Evolutionary conservation across 2,329 filamentous ascomycete genomes (phyloP), one percentile per base, ranked within the genome.

Genomic region (Talaromyces funiculosus): DNA sequence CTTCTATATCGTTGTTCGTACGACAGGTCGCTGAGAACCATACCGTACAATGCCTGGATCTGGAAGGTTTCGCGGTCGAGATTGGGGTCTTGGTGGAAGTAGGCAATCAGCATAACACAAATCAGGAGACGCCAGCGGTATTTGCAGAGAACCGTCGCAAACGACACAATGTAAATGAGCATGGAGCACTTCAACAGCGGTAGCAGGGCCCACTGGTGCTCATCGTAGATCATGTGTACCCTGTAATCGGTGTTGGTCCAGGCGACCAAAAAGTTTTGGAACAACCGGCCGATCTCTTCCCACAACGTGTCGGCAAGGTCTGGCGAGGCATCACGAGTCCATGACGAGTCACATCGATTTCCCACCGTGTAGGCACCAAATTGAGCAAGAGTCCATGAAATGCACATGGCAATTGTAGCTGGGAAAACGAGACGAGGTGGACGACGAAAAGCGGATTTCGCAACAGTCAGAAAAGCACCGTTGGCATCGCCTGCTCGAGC

Each of bases 151-250:
- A 72, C 71, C 0, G 71, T 73, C 4, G 79, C 80, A 18, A 76
- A 74, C 26, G 82, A 71, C 29, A 79, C 67, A 5, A 81, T 72
- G 63, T 81, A 83, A 37, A 82, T 77, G 63, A 80, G 72, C 73
- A 83, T 81, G 0, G 80, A 79, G 10, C 79, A 79, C 60, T 78
- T 71, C 4, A 83, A 68, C 53, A 83, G 69, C 12, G 79, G 80
- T 29, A 81, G 69, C 66, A 83, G 75, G 3, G 81, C 80, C 81
- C 81, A 84, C 65, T 83, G 81, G 62, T 83, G 81, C 60, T 81
- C 76, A 65, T 84, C 81, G 59, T 81, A 82, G 8, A 77, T 72
- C 70, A 81, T 82, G 59, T 81, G 82, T 6, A 77, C 72, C 67
- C 79, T 81, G 65, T 78, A 78, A 1, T 76, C 77, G 57, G 74